Conservation (phyloP, 495 filamentous ascomycete genomes). For the Stereocaulon alpinum region DNA sequence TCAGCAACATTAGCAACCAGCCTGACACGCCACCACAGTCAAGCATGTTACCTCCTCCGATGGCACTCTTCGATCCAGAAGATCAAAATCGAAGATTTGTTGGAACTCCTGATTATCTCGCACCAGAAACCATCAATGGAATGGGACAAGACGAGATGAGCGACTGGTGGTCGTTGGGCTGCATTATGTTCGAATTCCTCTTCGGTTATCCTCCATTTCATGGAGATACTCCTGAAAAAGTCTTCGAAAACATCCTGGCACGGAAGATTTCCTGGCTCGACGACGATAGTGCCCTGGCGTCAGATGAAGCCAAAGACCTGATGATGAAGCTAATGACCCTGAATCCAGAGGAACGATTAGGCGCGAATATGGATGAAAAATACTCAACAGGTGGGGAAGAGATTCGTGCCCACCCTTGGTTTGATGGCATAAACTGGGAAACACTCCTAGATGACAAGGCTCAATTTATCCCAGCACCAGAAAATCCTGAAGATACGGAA, state of each 20-base stretch:
- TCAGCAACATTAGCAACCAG: slow-evolving; percentile 41
- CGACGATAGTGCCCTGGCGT: slow-evolving; percentile 46
- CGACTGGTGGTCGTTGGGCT: slow-evolving; percentile 99
- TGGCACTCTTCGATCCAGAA: slow-evolving; percentile 93
- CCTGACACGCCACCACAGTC: slow-evolving; percentile 55
- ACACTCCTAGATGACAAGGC: slow-evolving; percentile 84
- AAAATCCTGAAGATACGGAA: slow-evolving; percentile 94
- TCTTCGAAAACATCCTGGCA: slow-evolving; percentile 91
- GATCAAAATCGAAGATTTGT: slow-evolving; percentile 91
- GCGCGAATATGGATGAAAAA: slow-evolving; percentile 71
- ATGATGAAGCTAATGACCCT: slow-evolving; percentile 83
- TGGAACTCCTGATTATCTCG: slow-evolving; percentile 93
- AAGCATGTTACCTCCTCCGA: slow-evolving; percentile 81
- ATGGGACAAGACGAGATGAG: slow-evolving; percentile 93
- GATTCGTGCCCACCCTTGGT: slow-evolving; percentile 84
- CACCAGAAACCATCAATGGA: slow-evolving; percentile 92
- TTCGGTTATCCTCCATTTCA: slow-evolving; percentile 93
- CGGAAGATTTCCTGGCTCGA: slow-evolving; percentile 83
- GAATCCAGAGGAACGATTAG: slow-evolving; percentile 69
- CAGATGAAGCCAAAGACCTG: slow-evolving; percentile 78
- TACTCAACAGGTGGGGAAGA: slow-evolving; percentile 75
- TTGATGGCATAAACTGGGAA: slow-evolving; percentile 78
- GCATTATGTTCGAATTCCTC: slow-evolving; percentile 93
- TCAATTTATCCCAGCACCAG: slow-evolving; percentile 83
- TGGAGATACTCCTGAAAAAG: slow-evolving; percentile 77